Evolutionary conservation across 1,139 yeast genomes (phyloP).

Genomic region (Meyerozyma carpophila): DNA sequence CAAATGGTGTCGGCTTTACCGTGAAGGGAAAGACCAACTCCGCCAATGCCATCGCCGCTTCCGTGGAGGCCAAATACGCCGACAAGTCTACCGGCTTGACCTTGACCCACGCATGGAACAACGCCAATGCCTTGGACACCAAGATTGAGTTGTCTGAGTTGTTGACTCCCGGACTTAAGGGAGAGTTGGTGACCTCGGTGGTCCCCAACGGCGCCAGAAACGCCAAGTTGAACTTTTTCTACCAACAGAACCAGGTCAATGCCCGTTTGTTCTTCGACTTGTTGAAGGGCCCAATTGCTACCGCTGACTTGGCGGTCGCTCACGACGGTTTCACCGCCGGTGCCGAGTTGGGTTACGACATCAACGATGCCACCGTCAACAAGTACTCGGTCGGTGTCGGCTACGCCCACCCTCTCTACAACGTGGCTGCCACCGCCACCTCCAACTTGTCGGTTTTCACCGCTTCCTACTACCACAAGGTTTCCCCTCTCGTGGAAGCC

Average conservation of each 20-base stretch:
- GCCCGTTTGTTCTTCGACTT: constrained; percentile 95
- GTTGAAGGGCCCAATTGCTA: constrained; percentile 91
- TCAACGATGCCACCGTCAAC: constrained; percentile 86
- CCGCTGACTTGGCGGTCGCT: constrained; percentile 92
- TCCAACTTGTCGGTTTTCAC: constrained; percentile 87
- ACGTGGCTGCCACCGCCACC: constrained; percentile 84
- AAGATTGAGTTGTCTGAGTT: constrained; percentile 90
- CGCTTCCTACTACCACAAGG: constrained; percentile 97
- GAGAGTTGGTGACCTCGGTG: constrained; percentile 84
- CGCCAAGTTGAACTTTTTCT: constrained; percentile 87
- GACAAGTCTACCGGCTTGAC: constrained; percentile 94
- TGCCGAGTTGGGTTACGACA: constrained; percentile 96
- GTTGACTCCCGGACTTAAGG: constrained; percentile 91
- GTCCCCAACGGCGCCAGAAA: constrained; percentile 85
- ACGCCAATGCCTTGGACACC: constrained; percentile 87
- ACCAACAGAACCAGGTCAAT: constrained; percentile 88
- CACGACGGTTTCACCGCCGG: constrained; percentile 97
- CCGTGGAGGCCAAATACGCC: constrained; percentile 85
- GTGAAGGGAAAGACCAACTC: constrained; percentile 89
- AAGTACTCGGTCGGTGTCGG: constrained; percentile 94
- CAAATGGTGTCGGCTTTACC: constrained; percentile 93
- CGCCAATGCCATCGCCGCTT: constrained; percentile 81
- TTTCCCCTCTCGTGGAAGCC: constrained; percentile 85
- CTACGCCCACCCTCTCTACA: constrained; percentile 82
- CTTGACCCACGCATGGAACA: constrained; percentile 96